A percentile compares a stretch with the other conserved stretches of the same genome.
These are phyloP conservation scores for Penicillium samsonianum DNA, from an alignment of 495 filamentous ascomycete species.

Conservation along the genomic window DNA sequence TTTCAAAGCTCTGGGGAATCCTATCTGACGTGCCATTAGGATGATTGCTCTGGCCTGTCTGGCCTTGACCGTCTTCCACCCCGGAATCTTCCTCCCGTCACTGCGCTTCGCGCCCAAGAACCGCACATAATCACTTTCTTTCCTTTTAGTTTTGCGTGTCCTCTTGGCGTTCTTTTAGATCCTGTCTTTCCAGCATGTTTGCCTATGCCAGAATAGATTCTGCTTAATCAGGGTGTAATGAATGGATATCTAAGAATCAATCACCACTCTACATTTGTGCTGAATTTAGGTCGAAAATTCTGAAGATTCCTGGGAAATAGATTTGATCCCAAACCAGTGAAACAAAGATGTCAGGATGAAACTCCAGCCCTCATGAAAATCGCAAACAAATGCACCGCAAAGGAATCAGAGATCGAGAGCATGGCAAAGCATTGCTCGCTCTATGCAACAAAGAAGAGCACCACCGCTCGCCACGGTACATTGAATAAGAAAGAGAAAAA, in stretches of 20 bases:
- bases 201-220: not conserved
- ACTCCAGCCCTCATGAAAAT: constrained; percentile 8
- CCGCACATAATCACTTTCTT: constrained; percentile 11
- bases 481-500: not conserved
- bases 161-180: not conserved
- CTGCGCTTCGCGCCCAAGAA: constrained; percentile 40
- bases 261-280: not conserved
- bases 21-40: constrained; percentile 22
- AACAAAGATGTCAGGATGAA: constrained; percentile 1
- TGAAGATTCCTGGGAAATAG: not conserved
- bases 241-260: not conserved
- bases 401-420: constrained; percentile 11
- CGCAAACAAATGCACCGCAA: constrained; percentile 13
- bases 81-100: constrained; percentile 49
- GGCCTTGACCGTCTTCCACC: constrained; percentile 51
- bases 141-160: not conserved
- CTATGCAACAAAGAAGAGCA: constrained; percentile 5
- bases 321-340: not conserved
- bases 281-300: not conserved
- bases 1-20: not conserved
- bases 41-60: constrained; percentile 53
- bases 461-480: not conserved
- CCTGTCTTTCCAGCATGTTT: not conserved
- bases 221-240: not conserved
- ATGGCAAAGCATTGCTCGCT: constrained; percentile 3